A percentile compares a stretch with the other conserved stretches of the same genome.
Evolutionary conservation across 768 basidiomycete genomes (phyloP).

Genomic region (Suillus hirtellus): DNA sequence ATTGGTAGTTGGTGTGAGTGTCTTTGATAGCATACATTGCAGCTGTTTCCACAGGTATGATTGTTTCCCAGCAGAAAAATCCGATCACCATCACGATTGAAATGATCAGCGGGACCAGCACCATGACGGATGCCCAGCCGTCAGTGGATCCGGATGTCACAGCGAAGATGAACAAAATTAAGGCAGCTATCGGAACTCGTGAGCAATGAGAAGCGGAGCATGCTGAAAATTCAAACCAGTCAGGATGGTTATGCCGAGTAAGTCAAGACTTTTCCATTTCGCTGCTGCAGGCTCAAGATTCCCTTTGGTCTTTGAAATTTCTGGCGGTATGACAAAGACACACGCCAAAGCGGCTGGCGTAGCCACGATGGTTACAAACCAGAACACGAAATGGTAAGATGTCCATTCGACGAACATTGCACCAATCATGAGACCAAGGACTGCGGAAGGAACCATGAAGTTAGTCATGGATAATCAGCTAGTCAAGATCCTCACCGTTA

Average conservation of each 20-base stretch:
- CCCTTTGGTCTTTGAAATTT: slow-evolving; percentile 10
- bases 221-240: slow-evolving; percentile 29
- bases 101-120: slow-evolving; percentile 48
- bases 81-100: slow-evolving; percentile 39
- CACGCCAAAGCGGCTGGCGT: slow-evolving; percentile 32
- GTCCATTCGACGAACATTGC: slow-evolving; percentile 42
- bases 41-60: slow-evolving; percentile 40
- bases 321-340: slow-evolving; percentile 37
- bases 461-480: background rate
- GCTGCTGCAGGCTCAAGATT: slow-evolving; percentile 1
- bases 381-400: slow-evolving; percentile 55
- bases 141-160: slow-evolving; percentile 47
- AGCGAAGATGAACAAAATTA: slow-evolving; percentile 40
- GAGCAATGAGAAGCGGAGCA: background rate
- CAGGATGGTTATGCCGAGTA: slow-evolving; percentile 39
- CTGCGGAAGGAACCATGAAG: slow-evolving; percentile 22
- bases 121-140: slow-evolving; percentile 49
- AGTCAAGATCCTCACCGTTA: slow-evolving; percentile 32
- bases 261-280: slow-evolving; percentile 37
- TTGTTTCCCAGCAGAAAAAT: slow-evolving; percentile 55
- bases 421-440: slow-evolving; percentile 45
- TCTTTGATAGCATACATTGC: slow-evolving; percentile 37
- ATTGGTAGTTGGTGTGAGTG: background rate
- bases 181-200: slow-evolving; percentile 20
- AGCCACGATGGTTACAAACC: slow-evolving; percentile 43